Evolutionary conservation across 805 yeast genomes (phyloP).

Genomic region (Candida adriatica): DNA sequence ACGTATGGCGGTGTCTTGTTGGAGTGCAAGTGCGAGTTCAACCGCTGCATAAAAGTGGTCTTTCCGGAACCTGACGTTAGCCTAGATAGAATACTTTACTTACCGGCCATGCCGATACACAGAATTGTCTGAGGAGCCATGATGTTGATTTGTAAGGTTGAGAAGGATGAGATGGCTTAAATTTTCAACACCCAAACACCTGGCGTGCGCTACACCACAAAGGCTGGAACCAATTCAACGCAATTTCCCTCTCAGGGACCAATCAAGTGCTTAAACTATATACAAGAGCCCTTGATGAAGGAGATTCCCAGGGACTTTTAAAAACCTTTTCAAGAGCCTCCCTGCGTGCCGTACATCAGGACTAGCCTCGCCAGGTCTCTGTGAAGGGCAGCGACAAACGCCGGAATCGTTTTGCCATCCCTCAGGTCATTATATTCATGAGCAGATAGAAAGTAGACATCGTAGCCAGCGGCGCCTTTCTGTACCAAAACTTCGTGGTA

Average conservation of each 20-base stretch:
- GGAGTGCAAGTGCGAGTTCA: slow-evolving; percentile 81
- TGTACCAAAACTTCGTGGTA: slow-evolving; percentile 15
- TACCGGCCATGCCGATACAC: slow-evolving; percentile 62
- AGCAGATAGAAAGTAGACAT: slow-evolving; percentile 16
- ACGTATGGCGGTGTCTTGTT: slow-evolving; percentile 78
- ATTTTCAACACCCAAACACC: too few species aligned
- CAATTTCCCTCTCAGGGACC: too few species aligned
- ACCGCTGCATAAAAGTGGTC: slow-evolving; percentile 94
- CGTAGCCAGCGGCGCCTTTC: slow-evolving; percentile 5
- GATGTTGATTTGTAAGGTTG: slow-evolving; percentile 3
- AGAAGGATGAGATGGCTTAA: not conserved
- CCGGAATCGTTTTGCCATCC: slow-evolving; percentile 21
- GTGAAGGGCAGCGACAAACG: slow-evolving; percentile 10
- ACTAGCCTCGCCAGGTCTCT: slow-evolving; percentile 18
- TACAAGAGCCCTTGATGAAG: not conserved
- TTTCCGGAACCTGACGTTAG: slow-evolving; percentile 59
- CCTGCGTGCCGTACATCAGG: slow-evolving; percentile 6
- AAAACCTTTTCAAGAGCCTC: not conserved
- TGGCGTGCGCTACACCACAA: too few species aligned
- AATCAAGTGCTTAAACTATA: not conserved
- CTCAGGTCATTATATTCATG: slow-evolving; percentile 19
- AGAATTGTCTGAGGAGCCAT: slow-evolving; percentile 37
- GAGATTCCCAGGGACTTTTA: not conserved
- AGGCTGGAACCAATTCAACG: too few species aligned
- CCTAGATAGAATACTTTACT: slow-evolving; percentile 3